Percentiles rank a stretch among this genome's conserved stretches.
These are phyloP conservation scores for Cryptosporidium parvum DNA, from an alignment of 169 alveolate species.

Conservation along the genomic window DNA sequence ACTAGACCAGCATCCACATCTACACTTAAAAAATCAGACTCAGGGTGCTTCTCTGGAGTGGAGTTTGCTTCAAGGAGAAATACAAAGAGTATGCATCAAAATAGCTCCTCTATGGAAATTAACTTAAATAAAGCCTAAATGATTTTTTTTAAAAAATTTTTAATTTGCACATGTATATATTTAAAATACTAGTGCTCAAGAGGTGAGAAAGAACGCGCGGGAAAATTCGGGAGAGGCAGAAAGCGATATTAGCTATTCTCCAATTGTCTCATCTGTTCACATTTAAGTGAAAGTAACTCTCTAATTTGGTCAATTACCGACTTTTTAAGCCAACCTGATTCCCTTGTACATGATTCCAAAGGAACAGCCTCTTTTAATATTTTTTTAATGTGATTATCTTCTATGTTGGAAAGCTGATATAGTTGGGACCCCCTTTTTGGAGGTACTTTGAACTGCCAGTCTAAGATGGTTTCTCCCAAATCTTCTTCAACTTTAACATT, in stretches of 20 bases:
- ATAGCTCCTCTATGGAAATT: conserved; percentile 27
- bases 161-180: not conserved
- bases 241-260: not conserved
- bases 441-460: conserved; percentile 79
- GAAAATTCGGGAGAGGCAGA: not conserved
- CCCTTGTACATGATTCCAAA: conserved; percentile 77
- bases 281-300: conserved; percentile 78
- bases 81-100: not conserved
- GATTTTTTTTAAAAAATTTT: not conserved
- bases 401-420: conserved; percentile 80
- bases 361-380: conserved; percentile 78
- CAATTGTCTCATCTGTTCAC: conserved; percentile 79
- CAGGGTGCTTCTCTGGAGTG: conserved; percentile 51
- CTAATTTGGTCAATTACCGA: conserved; percentile 78
- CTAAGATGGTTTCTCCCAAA: conserved; percentile 31
- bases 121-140: conserved; percentile 3
- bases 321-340: conserved; percentile 81
- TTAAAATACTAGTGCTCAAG: not conserved
- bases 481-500: conserved; percentile 46
- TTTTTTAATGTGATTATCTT: conserved; percentile 78
- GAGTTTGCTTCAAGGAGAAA: conserved; percentile 71
- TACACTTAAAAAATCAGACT: conserved; percentile 62
- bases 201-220: not conserved
- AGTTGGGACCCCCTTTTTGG: conserved; percentile 80
- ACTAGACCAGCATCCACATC: conserved; percentile 63